Conservation (phyloP, 257 asterid species). For the Plantago elongata region DNA sequence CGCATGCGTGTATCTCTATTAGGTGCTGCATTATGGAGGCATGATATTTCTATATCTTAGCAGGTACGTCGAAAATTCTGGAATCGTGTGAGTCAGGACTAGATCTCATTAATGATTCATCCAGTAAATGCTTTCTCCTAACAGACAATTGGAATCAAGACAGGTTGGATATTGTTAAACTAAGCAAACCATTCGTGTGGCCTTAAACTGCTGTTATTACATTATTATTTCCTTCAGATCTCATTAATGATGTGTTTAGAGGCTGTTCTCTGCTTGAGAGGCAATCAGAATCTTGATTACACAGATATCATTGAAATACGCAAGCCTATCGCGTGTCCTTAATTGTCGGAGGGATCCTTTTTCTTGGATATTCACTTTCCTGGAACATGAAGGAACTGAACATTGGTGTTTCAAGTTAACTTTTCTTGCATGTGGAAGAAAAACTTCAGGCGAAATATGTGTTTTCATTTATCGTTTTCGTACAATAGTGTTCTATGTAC, state of each 20-base stretch:
- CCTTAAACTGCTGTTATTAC: not conserved
- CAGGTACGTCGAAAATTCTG: not conserved
- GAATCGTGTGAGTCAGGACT: not conserved
- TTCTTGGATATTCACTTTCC: not conserved
- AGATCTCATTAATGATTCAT: conserved; percentile 21
- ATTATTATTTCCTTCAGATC: not conserved
- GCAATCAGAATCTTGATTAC: conserved; percentile 7
- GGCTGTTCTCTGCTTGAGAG: conserved; percentile 1
- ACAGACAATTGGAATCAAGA: conserved; percentile 28
- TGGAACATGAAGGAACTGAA: not conserved
- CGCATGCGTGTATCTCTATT: not conserved
- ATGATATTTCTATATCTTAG: not conserved
- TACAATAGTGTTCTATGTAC: conserved; percentile 5
- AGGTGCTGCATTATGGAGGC: conserved; percentile 1
- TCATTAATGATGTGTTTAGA: conserved; percentile 5
- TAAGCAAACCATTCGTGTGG: conserved; percentile 23
- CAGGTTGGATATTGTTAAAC: conserved; percentile 20
- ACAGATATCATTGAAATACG: not conserved
- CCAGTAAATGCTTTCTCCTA: conserved; percentile 23
- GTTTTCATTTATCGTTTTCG: not conserved
- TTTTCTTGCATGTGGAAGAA: not conserved
- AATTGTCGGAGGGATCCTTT: not conserved
- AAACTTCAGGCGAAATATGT: not conserved
- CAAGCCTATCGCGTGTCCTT: conserved; percentile 11
- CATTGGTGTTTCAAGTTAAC: not conserved